Percentiles rank a stretch among this genome's conserved stretches.
Conservation (phyloP, 768 basidiomycete species). For the Exsudoporus frostii region DNA sequence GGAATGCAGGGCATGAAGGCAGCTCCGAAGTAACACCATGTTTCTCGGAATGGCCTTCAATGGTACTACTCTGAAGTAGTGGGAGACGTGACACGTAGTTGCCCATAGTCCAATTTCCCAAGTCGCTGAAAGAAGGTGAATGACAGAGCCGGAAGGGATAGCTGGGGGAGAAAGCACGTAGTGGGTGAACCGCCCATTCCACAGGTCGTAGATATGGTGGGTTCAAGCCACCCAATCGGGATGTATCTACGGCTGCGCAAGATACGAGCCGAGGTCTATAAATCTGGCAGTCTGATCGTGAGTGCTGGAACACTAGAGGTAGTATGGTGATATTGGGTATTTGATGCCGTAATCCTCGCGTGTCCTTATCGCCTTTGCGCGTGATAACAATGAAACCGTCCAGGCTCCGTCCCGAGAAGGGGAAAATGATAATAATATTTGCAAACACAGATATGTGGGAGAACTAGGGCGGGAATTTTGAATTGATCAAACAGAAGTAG, state of each 20-base stretch:
- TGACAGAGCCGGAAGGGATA: neutral
- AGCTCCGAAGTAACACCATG: neutral
- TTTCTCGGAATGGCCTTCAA: conserved; percentile 4
- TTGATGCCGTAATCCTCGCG: conserved; percentile 11
- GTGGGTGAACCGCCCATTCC: conserved; percentile 8
- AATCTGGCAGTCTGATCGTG: neutral
- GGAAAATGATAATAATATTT: neutral
- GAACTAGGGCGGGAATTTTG: neutral
- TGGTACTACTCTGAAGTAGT: neutral
- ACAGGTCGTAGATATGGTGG: conserved; percentile 14
- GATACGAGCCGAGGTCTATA: neutral
- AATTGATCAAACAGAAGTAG: conserved; percentile 17
- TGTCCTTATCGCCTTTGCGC: neutral
- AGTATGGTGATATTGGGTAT: neutral
- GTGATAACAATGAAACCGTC: conserved; percentile 15
- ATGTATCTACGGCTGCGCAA: neutral
- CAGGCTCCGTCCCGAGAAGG: neutral
- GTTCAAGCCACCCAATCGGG: conserved; percentile 11
- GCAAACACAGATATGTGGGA: conserved; percentile 1
- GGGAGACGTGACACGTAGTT: conserved; percentile 21
- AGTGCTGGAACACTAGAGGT: neutral
- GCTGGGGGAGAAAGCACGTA: neutral
- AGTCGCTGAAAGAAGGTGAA: conserved; percentile 4
- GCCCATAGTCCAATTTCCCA: conserved; percentile 19
- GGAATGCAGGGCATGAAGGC: conserved; percentile 39